Percentiles rank a stretch among this genome's conserved stretches.
phyloP scores from a whole-genome alignment of 176 grass and related monocot genomes.

The Tuctoria greenei region DNA sequence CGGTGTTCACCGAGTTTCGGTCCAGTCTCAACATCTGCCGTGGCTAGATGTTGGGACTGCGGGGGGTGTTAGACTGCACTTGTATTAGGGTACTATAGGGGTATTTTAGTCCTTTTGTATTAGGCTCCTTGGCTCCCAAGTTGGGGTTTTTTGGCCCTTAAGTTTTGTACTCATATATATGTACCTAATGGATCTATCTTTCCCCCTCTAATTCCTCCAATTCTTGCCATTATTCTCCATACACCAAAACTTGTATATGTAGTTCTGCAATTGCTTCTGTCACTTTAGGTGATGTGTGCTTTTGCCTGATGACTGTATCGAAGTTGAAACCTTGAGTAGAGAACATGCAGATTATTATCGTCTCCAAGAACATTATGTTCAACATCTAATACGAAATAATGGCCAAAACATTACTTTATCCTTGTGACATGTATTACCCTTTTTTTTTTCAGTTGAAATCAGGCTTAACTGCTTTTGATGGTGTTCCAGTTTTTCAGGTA shows the following conservation, averaged over 20 bases:
- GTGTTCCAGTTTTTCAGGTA: conserved; percentile 99
- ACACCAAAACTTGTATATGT: background rate
- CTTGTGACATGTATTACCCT: background rate
- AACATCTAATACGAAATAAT: conserved; percentile 27
- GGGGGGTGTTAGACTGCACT: no score
- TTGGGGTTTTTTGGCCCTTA: no score
- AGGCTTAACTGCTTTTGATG: conserved; percentile 83
- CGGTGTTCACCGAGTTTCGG: no score
- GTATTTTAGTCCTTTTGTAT: no score
- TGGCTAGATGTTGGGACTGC: no score
- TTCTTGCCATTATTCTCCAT: background rate
- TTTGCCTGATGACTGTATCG: conserved; percentile 1
- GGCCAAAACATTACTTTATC: conserved; percentile 4
- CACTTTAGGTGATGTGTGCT: background rate
- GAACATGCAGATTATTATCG: conserved; percentile 3
- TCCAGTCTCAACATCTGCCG: no score
- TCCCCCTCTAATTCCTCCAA: no score
- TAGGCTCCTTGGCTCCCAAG: no score
- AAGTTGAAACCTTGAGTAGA: background rate
- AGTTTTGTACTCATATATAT: no score
- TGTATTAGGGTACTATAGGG: no score
- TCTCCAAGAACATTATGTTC: background rate
- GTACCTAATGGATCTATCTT: no score
- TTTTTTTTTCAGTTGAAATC: conserved; percentile 83
- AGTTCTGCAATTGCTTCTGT: background rate